A percentile compares a stretch with the other conserved stretches of the same genome.
phyloP scores from a whole-genome alignment of 1,284 basidiomycete species.

The Rhodotorula sp. region DNA sequence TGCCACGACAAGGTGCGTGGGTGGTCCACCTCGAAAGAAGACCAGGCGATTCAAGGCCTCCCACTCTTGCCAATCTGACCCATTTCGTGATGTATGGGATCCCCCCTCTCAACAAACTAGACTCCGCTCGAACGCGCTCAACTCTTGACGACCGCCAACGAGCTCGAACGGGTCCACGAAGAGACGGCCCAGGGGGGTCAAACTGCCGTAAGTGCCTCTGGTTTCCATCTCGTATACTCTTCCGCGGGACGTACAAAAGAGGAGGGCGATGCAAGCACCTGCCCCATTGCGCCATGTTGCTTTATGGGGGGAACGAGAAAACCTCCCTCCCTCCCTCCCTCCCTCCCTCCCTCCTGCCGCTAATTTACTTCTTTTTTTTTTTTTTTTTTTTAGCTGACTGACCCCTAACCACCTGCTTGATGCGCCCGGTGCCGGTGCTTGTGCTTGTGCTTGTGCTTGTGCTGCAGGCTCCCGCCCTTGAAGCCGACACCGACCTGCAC shows the following conservation, averaged over 20 bases:
- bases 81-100: no score
- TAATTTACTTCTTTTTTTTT: background rate
- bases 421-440: background rate
- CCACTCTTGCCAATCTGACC: no score
- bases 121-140: conserved; percentile 70
- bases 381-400: no score
- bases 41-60: no score
- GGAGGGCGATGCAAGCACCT: no score
- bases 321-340: no score
- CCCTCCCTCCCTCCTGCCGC: background rate
- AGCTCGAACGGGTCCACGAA: conserved; percentile 70
- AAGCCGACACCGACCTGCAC: conserved; percentile 69
- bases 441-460: no score
- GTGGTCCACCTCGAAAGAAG: no score
- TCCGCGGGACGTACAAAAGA: no score
- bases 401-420: no score
- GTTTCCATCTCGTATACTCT: background rate
- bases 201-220: conserved; percentile 53
- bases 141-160: conserved; percentile 67
- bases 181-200: conserved; percentile 69
- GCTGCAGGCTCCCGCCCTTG: conserved; percentile 46
- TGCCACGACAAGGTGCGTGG: conserved; percentile 32
- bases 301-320: background rate
- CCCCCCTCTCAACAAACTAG: no score
- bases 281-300: background rate